Evolutionary conservation across 1,284 basidiomycete species (phyloP).

Genomic region (Leucoagaricus sp.): DNA sequence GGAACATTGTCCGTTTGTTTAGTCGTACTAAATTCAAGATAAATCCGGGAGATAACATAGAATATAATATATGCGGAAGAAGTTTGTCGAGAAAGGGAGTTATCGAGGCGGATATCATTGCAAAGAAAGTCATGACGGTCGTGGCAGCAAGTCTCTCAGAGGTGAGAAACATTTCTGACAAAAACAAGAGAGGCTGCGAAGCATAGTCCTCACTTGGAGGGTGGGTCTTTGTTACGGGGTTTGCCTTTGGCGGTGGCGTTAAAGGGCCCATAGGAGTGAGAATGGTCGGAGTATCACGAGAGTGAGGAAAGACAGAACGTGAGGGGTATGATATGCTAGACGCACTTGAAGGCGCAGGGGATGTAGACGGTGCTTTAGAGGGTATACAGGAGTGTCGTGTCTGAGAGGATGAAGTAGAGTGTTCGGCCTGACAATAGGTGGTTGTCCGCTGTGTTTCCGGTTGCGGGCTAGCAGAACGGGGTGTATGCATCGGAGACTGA

Average conservation of each 20-base stretch:
- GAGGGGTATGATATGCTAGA: constrained; percentile 15
- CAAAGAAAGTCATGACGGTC: constrained; percentile 38
- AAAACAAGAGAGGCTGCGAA: constrained; percentile 41
- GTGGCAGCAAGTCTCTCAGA: constrained; percentile 47
- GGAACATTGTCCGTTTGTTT: constrained; percentile 70
- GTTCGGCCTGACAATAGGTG: constrained; percentile 2
- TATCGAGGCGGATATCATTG: constrained; percentile 35
- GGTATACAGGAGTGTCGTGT: constrained; percentile 16
- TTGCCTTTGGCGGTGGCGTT: constrained; percentile 16
- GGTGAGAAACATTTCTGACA: constrained; percentile 50
- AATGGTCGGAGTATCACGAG: constrained; percentile 20
- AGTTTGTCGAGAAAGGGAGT: constrained; percentile 59
- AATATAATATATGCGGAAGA: constrained; percentile 60
- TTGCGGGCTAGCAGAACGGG: constrained; percentile 18
- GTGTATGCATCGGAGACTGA: constrained; percentile 34
- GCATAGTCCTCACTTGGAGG: constrained; percentile 30
- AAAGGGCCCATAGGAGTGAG: too few species aligned
- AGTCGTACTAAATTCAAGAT: constrained; percentile 48
- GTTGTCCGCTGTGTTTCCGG: constrained; percentile 16
- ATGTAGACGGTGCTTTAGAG: constrained; percentile 17
- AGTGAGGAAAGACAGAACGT: constrained; percentile 18
- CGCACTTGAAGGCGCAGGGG: constrained; percentile 20
- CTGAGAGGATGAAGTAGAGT: constrained; percentile 4
- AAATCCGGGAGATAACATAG: constrained; percentile 53
- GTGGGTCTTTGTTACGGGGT: not conserved